Evolutionary conservation across 345 rosid species (phyloP), one percentile per base, ranked within the genome.

Genomic region (Lenwebbia sp.): DNA sequence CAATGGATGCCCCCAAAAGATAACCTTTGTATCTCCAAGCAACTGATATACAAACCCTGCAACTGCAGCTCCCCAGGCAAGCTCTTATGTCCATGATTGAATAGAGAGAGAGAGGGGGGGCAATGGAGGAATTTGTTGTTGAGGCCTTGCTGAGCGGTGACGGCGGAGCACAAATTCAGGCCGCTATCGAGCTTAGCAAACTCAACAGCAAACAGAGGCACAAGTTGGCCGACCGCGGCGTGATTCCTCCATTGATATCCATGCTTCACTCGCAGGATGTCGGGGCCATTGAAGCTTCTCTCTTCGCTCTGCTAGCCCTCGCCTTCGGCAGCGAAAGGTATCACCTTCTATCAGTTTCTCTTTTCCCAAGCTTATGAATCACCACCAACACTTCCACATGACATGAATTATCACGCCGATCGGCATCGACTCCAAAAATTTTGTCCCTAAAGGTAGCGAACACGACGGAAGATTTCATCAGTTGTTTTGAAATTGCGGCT

Each of bases 251-350:
- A 81, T 86, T 96, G 84, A 83, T 95, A 87, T 92, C 93, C 8
- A 94, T 96, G 94, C 93, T 95, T 84, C 92, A 88, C 62, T 94
- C 95, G 7, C 94, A 91, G 51, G 96, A 94, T 85, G 87, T 50
- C 84, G 89, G 91, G 86, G 91, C 96, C 90, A 90, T 88, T 84
- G 93, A 96, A 90, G 95, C 95, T 88, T 89, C 98, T 56, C 92
- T 96, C 26, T 89, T 92, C 56, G 95, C 96, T 84, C 87, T 95
- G 86, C 98, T 96, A 82, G 92, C 93, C 86, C 95, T 95, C 83
- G 96, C 96, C 85, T 96, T 92, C 87, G 99, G 98, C 90, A 95
- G 96, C 82, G 99, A 96, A 92, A 87, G 96, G 99, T 96, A 41
- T 25, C 81, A 22, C 47, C 87, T 83, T 17, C 47, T 17, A 12